Percentiles rank a stretch among this genome's conserved stretches.
Conservation (phyloP, 2,329 filamentous ascomycete genomes). For the Pestalotiopsis fici region DNA sequence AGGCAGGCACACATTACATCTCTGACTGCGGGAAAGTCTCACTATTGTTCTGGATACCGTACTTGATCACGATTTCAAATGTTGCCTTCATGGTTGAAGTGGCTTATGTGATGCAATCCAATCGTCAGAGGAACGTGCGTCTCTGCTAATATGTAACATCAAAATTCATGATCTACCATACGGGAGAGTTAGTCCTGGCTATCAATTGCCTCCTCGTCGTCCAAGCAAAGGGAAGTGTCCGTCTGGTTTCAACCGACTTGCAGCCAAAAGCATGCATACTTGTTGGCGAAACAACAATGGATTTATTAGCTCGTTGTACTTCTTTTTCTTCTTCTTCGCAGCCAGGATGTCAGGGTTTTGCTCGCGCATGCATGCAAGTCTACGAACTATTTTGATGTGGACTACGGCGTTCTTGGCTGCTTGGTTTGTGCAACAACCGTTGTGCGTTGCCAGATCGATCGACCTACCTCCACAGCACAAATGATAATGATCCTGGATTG, state of each 20-base stretch:
- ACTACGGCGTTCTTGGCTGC: neutral
- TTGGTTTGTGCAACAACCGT: neutral
- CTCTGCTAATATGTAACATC: neutral
- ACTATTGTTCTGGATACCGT: neutral
- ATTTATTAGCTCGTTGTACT: too few relatives aligned
- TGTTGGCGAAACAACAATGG: too few relatives aligned
- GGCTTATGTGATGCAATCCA: neutral
- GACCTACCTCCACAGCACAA: neutral
- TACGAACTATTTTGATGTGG: neutral
- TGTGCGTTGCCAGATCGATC: neutral
- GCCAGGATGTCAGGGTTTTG: neutral
- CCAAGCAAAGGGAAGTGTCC: too few relatives aligned
- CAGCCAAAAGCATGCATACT: too few relatives aligned
- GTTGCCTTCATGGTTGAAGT: neutral
- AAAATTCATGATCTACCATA: neutral
- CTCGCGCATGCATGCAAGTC: neutral
- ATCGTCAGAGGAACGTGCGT: neutral
- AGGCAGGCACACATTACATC: neutral
- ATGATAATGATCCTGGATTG: too few relatives aligned
- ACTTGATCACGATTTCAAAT: too few relatives aligned
- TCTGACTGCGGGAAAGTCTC: neutral
- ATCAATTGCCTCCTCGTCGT: too few relatives aligned
- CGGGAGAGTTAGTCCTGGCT: too few relatives aligned
- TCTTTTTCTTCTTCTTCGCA: neutral
- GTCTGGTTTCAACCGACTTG: too few relatives aligned